Conservation (phyloP, 2,329 filamentous ascomycete species). For the Ceratocystis harringtonii region DNA sequence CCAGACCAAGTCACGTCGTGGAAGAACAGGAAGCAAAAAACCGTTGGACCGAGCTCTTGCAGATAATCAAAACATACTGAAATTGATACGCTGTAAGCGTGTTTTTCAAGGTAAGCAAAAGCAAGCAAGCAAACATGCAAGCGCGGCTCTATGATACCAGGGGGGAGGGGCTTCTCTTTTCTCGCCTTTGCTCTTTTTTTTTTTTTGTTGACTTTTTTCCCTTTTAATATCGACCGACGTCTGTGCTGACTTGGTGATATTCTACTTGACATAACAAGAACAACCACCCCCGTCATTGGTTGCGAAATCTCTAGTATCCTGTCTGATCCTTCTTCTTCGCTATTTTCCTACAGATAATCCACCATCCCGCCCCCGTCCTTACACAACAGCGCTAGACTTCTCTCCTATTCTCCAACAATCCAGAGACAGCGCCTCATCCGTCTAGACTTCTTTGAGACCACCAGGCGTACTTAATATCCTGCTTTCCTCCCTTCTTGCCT, state of each 20-base stretch:
- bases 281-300: neutral
- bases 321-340: neutral
- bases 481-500: neutral
- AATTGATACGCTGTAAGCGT: too few species aligned
- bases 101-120: too few species aligned
- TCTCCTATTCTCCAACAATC: neutral
- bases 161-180: neutral
- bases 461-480: neutral
- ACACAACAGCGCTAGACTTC: neutral
- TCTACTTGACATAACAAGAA: neutral
- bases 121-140: too few species aligned
- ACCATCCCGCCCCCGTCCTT: neutral
- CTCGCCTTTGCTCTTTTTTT: neutral
- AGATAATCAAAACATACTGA: too few species aligned
- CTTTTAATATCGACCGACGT: neutral
- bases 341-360: neutral
- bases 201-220: neutral
- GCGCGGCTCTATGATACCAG: neutral
- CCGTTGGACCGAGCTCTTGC: neutral
- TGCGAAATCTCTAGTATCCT: neutral
- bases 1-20: neutral
- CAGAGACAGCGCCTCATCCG: neutral
- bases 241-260: slow-evolving; percentile 4
- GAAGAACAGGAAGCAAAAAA: neutral
- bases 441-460: neutral